Evolutionary conservation across 2,329 filamentous ascomycete genomes (phyloP), one percentile per base, ranked within the genome.

Genomic region (Penicillium psychrosexuale): DNA sequence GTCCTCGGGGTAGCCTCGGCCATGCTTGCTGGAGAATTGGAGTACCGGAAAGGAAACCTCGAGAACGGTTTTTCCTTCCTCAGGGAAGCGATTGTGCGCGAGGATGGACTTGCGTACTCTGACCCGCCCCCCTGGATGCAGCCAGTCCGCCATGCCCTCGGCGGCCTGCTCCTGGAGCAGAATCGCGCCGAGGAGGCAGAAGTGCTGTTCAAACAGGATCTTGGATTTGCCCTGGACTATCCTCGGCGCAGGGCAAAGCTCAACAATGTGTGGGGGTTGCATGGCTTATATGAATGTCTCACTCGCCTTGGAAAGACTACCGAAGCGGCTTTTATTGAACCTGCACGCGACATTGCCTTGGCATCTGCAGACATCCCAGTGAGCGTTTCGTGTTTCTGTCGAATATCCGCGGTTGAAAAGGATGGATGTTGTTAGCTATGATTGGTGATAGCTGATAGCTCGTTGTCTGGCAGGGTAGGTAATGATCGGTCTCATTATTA

Each of bases 91-190:
- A 82, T 88, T n/a, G 63, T 69, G 2, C 77, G 80, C 1, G 85
- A 88, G 61, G 85, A 88, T 61, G 69, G 66, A 0, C 77, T 90
- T 24, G 82, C 82, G 0, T 90, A 88, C 58, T 83, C 85, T 47
- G 87, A 90, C 66, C 87, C 87, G 0, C 88, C 86, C 84, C 83
- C 84, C 0, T 90, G 87, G 87, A 89, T 90, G 86, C 84, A 88
- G 65, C 87, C 87, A 0, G 82, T 83, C 0, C 76, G 86, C 3
- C 87, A 90, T 67, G 86, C 87, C 0, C 85, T 85, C 46, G 87
- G 84, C 1, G 87, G 85, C 0, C 73, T 90, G 4, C 69, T 89
- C 30, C 75, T 88, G 11, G 87, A 90, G 66, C 85, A 87, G 63
- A 82, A 80, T 0, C 74, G 73, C 8, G 72, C 80, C 0, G 73